These are phyloP conservation scores for Rhizomucor miehei DNA, from an alignment of 371 early-diverging fungal species.

Conservation along the genomic window DNA sequence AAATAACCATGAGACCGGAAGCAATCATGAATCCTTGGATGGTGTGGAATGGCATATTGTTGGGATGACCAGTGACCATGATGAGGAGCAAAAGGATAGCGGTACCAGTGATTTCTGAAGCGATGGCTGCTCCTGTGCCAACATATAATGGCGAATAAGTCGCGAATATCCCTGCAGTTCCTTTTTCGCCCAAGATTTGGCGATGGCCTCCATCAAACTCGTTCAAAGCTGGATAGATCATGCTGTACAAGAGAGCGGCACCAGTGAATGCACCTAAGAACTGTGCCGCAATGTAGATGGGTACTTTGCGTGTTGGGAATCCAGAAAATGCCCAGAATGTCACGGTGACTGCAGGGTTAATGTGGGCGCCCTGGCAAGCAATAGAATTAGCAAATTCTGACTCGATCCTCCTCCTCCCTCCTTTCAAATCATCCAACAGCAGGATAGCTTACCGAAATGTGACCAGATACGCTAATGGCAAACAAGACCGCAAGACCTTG, in stretches of 20 bases:
- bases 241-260: slow-evolving; percentile 61
- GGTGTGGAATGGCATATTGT: slow-evolving; percentile 61
- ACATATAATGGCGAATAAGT: slow-evolving; percentile 61
- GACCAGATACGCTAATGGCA: slow-evolving; percentile 66
- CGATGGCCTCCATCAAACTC: slow-evolving; percentile 62
- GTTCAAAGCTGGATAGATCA: slow-evolving; percentile 55
- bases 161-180: slow-evolving; percentile 71
- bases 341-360: slow-evolving; percentile 79
- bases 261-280: slow-evolving; percentile 71
- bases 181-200: slow-evolving; percentile 45
- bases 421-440: too few species aligned
- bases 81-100: slow-evolving; percentile 70
- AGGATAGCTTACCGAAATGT: slow-evolving; percentile 56
- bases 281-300: slow-evolving; percentile 65
- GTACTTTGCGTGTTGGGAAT: slow-evolving; percentile 64
- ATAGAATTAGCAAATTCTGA: too few species aligned
- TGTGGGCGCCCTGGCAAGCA: slow-evolving; percentile 63
- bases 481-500: slow-evolving; percentile 36
- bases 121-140: slow-evolving; percentile 59
- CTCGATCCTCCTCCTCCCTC: too few species aligned
- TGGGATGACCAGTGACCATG: slow-evolving; percentile 69
- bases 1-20: slow-evolving; percentile 45
- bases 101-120: slow-evolving; percentile 79
- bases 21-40: slow-evolving; percentile 68
- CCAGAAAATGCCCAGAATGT: slow-evolving; percentile 67